These are phyloP conservation scores for Sclerotinia glacialis DNA, from an alignment of 2,329 filamentous ascomycete species.

Conservation along the genomic window DNA sequence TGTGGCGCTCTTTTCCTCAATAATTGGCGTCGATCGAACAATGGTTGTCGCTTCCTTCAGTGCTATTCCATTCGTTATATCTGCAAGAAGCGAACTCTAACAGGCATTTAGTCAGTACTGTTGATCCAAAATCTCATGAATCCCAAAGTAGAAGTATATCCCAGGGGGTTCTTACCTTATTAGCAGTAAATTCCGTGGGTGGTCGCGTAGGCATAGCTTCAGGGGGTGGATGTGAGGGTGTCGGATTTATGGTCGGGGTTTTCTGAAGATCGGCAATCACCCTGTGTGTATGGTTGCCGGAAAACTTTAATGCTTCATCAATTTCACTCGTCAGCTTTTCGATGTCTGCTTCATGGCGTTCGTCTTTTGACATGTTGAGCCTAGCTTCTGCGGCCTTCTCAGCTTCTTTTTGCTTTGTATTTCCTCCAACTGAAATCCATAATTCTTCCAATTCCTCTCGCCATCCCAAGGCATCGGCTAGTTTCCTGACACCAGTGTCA, in stretches of 20 bases:
- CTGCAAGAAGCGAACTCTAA: neutral
- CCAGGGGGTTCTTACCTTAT: neutral
- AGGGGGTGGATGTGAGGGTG: neutral
- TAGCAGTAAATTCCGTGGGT: neutral
- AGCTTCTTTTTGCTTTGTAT: slow-evolving; percentile 48
- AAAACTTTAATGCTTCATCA: slow-evolving; percentile 38
- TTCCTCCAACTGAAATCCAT: slow-evolving; percentile 68
- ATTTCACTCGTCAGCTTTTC: slow-evolving; percentile 41
- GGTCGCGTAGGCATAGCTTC: neutral
- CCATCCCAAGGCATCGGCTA: slow-evolving; percentile 84
- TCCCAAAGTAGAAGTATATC: neutral
- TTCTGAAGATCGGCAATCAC: slow-evolving; percentile 33
- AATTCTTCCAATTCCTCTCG: slow-evolving; percentile 72
- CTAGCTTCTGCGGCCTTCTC: slow-evolving; percentile 24
- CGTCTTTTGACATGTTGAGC: slow-evolving; percentile 46
- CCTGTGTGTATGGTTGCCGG: slow-evolving; percentile 36
- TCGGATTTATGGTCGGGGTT: slow-evolving; percentile 1
- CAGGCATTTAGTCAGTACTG: neutral
- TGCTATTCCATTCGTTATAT: neutral
- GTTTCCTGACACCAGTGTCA: slow-evolving; percentile 72
- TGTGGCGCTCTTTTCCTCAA: neutral
- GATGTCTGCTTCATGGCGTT: slow-evolving; percentile 44
- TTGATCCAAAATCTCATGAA: neutral
- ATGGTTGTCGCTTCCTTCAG: neutral
- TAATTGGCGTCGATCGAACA: slow-evolving; percentile 1